Evolutionary conservation across 306 rosid genomes (phyloP), one percentile per base, ranked within the genome.

Genomic region (Nissolia schottii): DNA sequence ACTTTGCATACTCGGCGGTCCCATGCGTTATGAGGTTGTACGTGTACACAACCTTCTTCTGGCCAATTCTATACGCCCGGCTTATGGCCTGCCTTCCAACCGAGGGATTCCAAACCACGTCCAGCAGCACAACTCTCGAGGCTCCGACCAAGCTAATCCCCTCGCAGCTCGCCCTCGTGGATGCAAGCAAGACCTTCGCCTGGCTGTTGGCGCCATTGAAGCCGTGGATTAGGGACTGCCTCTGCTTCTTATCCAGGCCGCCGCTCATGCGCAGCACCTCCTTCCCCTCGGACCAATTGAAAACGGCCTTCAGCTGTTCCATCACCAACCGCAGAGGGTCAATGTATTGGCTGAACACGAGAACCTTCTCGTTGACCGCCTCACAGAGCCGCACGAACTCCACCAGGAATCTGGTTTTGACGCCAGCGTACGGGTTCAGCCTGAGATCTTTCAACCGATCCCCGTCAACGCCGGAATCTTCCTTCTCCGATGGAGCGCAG

Each of bases 91-190:
- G 83, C 13, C 78, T 70, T 58, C 74, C 86, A 14, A 78, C 80
- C 1, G 81, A 70, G 0, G 78, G 83, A 14, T 82, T 82, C 83
- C 86, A 82, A 16, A 74, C 78, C 16, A 82, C 83, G 70, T 82
- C 83, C 3, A 82, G 75, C 14, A 82, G 64, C 7, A 82, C 81
- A 12, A 78, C 86, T 49, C 86, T 82, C 5, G 86, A 82, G 50
- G 86, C 86, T 20, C 81, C 86, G 18, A 49, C 27, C 3, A 82
- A 69, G 50, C 53, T 82, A 6, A 82, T 82, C 0, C 83, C 83
- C 46, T 78, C 81, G 13, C 71, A 74, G 38, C 83, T 78, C 16
- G 81, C 83, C 24, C 56, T 82, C 14, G 73, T 74, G 0, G 81
- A 78, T 11, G 82, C 85, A 38, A 77, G 80, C 1, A 81, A 38